These are phyloP conservation scores for Solanum microdontum DNA, from an alignment of 257 asterid species.

Conservation along the genomic window DNA sequence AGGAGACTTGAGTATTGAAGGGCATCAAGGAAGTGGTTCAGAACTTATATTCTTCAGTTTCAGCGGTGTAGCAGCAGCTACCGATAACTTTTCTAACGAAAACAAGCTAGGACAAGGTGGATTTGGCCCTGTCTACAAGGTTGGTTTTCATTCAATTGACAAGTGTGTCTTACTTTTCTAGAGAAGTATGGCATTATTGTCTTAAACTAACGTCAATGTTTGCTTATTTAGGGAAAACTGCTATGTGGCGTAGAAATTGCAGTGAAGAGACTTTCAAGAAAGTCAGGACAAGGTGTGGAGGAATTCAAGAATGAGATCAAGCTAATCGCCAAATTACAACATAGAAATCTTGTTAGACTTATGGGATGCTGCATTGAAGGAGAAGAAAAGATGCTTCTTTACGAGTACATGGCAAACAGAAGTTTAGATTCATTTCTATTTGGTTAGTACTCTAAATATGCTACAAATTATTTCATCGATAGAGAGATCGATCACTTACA, in stretches of 20 bases:
- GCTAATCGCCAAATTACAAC: conserved; percentile 70
- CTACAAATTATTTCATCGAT: background rate
- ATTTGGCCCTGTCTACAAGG: conserved; percentile 82
- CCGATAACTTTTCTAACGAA: conserved; percentile 41
- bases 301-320: conserved; percentile 73
- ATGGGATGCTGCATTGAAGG: conserved; percentile 74
- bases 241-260: conserved; percentile 58
- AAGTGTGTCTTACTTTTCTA: background rate
- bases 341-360: conserved; percentile 68
- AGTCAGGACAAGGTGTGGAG: conserved; percentile 72
- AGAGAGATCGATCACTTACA: background rate
- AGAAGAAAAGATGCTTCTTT: conserved; percentile 66
- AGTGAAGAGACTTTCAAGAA: conserved; percentile 70
- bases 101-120: conserved; percentile 90
- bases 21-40: conserved; percentile 37
- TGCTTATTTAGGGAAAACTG: conserved; percentile 41
- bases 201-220: background rate
- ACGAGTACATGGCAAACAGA: conserved; percentile 84
- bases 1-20: conserved; percentile 27
- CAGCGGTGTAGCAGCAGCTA: conserved; percentile 47
- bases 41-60: conserved; percentile 49
- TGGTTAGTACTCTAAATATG: conserved; percentile 26
- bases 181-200: background rate
- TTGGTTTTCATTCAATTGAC: background rate
- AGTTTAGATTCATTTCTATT: conserved; percentile 65